These are phyloP conservation scores for Kodamaea arcana DNA, from an alignment of 1,139 yeast genomes.

Conservation along the genomic window DNA sequence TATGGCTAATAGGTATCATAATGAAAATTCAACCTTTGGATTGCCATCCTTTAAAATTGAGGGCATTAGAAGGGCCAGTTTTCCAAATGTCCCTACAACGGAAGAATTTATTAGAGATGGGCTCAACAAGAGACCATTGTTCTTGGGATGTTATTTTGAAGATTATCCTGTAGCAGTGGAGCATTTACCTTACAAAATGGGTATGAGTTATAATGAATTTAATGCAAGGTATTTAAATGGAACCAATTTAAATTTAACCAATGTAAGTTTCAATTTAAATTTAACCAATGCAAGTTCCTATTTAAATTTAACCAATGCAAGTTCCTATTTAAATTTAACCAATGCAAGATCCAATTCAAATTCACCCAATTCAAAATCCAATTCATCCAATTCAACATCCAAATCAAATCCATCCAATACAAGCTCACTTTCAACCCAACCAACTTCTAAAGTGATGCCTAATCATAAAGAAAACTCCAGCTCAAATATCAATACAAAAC, in stretches of 20 bases:
- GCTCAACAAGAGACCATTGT: conserved; percentile 39
- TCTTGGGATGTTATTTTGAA: conserved; percentile 53
- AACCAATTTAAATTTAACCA: no score
- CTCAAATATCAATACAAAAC: not conserved
- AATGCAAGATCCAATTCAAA: no score
- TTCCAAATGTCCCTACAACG: conserved; percentile 38
- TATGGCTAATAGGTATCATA: conserved; percentile 22
- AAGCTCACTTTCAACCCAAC: no score
- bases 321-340: no score
- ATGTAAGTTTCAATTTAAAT: not conserved
- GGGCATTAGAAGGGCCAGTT: conserved; percentile 14
- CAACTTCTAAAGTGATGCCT: no score
- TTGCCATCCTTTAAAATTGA: conserved; percentile 17
- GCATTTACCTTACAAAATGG: no score
- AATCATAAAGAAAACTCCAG: not conserved
- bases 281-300: not conserved
- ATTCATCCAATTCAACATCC: no score
- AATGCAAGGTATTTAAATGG: no score
- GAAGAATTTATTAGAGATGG: conserved; percentile 24
- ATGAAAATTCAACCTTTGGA: conserved; percentile 8
- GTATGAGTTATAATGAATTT: no score
- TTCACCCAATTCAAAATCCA: no score
- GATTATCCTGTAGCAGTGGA: no score
- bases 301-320: not conserved
- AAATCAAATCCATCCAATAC: no score